phyloP scores from a whole-genome alignment of 208 protist species.

The Trypanosoma caninum region DNA sequence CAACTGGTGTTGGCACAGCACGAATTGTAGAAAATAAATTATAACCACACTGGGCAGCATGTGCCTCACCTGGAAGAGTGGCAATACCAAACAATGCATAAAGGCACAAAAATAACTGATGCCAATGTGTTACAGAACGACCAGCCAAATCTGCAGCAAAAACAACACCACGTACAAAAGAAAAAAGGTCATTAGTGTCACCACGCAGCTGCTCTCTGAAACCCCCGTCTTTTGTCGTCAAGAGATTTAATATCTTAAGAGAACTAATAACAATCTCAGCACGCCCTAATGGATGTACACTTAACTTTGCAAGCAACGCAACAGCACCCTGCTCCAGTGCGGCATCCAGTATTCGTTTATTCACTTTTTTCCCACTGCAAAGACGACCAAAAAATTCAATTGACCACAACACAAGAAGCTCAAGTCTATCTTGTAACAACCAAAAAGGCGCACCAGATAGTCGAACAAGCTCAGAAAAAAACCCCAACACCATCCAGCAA shows the following conservation, averaged over 20 bases:
- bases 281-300: neutral
- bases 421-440: slow-evolving; percentile 2
- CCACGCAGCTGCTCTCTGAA: slow-evolving; percentile 20
- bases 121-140: slow-evolving; percentile 42
- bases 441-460: neutral
- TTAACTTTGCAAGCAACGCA: slow-evolving; percentile 10
- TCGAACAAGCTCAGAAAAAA: neutral
- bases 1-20: neutral
- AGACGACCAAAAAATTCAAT: slow-evolving; percentile 20
- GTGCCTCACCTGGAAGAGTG: slow-evolving; percentile 29
- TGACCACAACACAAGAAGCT: slow-evolving; percentile 16
- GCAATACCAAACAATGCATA: slow-evolving; percentile 53
- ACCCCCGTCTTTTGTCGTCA: slow-evolving; percentile 13
- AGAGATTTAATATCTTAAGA: slow-evolving; percentile 15
- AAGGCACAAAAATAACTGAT: slow-evolving; percentile 45
- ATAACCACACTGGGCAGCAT: neutral
- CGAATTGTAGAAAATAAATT: neutral
- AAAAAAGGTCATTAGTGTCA: slow-evolving; percentile 32
- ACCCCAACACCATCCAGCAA: slow-evolving; percentile 13
- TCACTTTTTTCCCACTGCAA: slow-evolving; percentile 4
- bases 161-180: slow-evolving; percentile 44
- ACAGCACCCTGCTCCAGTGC: slow-evolving; percentile 15
- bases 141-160: slow-evolving; percentile 21
- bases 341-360: slow-evolving; percentile 8
- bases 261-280: slow-evolving; percentile 15